Conservation (phyloP, 257 asterid genomes). For the Nicotiana obtusifolia region DNA sequence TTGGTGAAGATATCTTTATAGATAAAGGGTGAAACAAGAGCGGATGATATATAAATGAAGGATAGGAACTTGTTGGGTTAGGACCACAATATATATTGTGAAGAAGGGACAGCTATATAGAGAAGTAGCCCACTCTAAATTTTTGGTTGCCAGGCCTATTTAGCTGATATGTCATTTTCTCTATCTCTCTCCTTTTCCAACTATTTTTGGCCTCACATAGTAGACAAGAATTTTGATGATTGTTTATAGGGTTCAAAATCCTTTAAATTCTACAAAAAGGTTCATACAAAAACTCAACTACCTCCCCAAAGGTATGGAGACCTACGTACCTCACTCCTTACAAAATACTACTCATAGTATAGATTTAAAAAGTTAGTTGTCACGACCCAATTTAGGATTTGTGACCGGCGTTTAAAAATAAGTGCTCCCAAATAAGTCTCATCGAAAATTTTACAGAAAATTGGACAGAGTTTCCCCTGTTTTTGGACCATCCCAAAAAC, state of each 20-base stretch:
- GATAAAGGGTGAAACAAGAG: not conserved
- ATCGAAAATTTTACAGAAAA: too few species aligned
- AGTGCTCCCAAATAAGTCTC: too few species aligned
- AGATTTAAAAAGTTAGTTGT: too few species aligned
- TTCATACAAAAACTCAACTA: not conserved
- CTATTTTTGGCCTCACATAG: conserved; percentile 14
- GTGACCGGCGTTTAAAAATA: too few species aligned
- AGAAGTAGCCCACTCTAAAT: conserved; percentile 31
- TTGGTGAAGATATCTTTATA: not conserved
- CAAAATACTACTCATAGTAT: too few species aligned
- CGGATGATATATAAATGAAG: not conserved
- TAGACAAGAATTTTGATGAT: not conserved
- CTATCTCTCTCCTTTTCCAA: conserved; percentile 7
- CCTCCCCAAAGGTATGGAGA: not conserved
- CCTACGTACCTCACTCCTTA: not conserved
- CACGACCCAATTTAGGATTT: too few species aligned
- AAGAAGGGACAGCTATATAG: not conserved
- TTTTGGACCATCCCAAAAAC: too few species aligned
- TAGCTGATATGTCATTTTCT: conserved; percentile 49
- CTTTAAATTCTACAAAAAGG: not conserved
- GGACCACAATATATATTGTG: conserved; percentile 18
- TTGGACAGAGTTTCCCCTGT: too few species aligned
- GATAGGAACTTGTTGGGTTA: conserved; percentile 17
- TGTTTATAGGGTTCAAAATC: not conserved
- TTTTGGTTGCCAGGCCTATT: conserved; percentile 36